Conservation (phyloP, 768 basidiomycete genomes). For the Dentipellis sp. region DNA sequence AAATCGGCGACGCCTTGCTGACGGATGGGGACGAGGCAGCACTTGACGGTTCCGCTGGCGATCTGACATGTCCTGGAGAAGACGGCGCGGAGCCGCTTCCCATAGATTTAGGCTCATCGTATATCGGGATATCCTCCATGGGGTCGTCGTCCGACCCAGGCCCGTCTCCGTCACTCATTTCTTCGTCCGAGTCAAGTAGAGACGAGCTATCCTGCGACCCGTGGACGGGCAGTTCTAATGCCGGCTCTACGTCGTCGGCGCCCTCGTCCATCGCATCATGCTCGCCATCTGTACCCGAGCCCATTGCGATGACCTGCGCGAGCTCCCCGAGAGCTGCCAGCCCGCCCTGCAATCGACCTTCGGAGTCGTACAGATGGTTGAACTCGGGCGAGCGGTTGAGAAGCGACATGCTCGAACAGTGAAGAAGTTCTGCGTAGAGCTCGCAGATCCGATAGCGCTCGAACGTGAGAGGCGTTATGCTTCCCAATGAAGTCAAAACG, state of each 20-base stretch:
- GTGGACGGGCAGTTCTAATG: conserved; percentile 61
- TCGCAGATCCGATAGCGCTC: conserved; percentile 96
- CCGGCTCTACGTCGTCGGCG: conserved; percentile 49
- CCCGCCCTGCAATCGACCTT: conserved; percentile 85
- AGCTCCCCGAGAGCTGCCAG: conserved; percentile 77
- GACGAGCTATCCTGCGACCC: conserved; percentile 41
- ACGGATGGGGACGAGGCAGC: not conserved
- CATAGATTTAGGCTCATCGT: conserved; percentile 40
- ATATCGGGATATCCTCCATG: conserved; percentile 78
- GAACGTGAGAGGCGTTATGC: conserved; percentile 74
- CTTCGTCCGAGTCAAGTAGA: conserved; percentile 59
- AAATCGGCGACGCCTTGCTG: too few relatives aligned
- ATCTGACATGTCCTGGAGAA: conserved; percentile 6
- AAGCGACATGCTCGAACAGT: conserved; percentile 97
- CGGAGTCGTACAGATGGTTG: conserved; percentile 64
- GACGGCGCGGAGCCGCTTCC: conserved; percentile 3
- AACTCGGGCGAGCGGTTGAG: conserved; percentile 73
- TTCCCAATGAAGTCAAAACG: conserved; percentile 65
- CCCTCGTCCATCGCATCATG: conserved; percentile 51
- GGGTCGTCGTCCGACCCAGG: conserved; percentile 69
- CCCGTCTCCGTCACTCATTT: conserved; percentile 62
- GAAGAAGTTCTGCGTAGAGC: conserved; percentile 90
- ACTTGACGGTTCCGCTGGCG: conserved; percentile 7
- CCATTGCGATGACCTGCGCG: conserved; percentile 71
- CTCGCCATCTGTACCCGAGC: conserved; percentile 43